These are phyloP conservation scores for Alternaria alternata DNA, from an alignment of 2,329 filamentous ascomycete genomes.

Conservation along the genomic window DNA sequence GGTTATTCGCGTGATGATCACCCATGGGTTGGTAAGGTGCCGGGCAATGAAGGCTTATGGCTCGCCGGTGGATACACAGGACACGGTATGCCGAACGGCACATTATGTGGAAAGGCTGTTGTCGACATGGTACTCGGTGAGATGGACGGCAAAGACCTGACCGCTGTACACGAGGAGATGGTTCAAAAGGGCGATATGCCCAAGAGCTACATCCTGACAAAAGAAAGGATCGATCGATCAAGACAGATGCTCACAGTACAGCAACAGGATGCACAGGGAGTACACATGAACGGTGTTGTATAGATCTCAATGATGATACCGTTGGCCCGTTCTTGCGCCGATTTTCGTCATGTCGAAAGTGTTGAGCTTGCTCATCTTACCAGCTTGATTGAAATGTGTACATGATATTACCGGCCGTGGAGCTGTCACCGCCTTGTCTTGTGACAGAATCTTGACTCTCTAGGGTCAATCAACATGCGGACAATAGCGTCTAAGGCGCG, in stretches of 20 bases:
- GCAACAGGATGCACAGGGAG: constrained; percentile 41
- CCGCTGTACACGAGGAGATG: constrained; percentile 39
- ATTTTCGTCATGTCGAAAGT: neutral
- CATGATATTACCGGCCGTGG: neutral
- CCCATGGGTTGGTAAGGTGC: constrained; percentile 77
- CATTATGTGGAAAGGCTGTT: constrained; percentile 70
- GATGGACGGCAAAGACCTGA: constrained; percentile 45
- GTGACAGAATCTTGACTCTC: neutral
- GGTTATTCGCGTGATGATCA: constrained; percentile 70
- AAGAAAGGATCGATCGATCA: constrained; percentile 46
- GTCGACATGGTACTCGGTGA: constrained; percentile 65
- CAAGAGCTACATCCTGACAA: constrained; percentile 48
- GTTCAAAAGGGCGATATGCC: constrained; percentile 48
- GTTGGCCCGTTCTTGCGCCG: neutral
- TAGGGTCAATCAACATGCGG: neutral
- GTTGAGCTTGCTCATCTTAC: neutral
- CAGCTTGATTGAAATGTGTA: neutral
- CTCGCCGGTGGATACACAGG: constrained; percentile 73
- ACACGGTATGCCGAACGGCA: constrained; percentile 80
- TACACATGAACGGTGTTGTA: constrained; percentile 39
- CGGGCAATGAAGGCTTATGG: constrained; percentile 66
- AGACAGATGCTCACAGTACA: constrained; percentile 44
- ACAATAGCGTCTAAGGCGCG: constrained; percentile 7
- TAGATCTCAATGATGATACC: constrained; percentile 9
- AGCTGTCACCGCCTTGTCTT: neutral